Conservation (phyloP, 805 yeast genomes). For the Candida maesae region DNA sequence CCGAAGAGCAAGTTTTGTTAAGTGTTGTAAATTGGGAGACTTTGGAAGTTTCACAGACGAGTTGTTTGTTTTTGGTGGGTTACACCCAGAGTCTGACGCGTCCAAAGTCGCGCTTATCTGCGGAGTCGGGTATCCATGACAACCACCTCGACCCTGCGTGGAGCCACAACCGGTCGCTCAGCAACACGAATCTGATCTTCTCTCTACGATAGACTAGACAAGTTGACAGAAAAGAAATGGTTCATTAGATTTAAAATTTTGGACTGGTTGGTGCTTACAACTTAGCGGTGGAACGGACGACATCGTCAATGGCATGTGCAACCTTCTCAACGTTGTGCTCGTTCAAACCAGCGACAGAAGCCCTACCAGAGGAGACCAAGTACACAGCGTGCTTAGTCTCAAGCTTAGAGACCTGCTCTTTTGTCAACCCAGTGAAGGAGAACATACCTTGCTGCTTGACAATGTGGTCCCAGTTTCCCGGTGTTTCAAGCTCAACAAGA, state of each 20-base stretch:
- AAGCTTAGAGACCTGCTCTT: constrained; percentile 72
- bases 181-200: too few species aligned
- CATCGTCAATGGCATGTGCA: constrained; percentile 79
- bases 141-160: too few species aligned
- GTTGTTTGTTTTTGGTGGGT: neutral
- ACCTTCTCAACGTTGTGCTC: constrained; percentile 71
- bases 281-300: constrained; percentile 40
- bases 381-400: constrained; percentile 80
- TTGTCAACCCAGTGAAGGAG: constrained; percentile 82
- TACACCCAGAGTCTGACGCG: neutral
- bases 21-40: too few species aligned
- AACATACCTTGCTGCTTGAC: constrained; percentile 94
- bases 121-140: neutral
- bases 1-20: neutral
- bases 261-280: constrained; percentile 6
- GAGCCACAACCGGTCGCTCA: too few species aligned
- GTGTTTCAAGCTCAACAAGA: constrained; percentile 64
- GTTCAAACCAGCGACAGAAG: constrained; percentile 91
- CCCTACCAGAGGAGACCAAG: constrained; percentile 79
- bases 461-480: constrained; percentile 92
- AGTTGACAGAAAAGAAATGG: too few species aligned
- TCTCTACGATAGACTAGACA: too few species aligned
- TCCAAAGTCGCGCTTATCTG: neutral
- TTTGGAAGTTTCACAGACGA: too few species aligned
- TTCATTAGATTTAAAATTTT: neutral